Conservation (phyloP, 2,329 filamentous ascomycete genomes). For the Phialophora verrucosa region DNA sequence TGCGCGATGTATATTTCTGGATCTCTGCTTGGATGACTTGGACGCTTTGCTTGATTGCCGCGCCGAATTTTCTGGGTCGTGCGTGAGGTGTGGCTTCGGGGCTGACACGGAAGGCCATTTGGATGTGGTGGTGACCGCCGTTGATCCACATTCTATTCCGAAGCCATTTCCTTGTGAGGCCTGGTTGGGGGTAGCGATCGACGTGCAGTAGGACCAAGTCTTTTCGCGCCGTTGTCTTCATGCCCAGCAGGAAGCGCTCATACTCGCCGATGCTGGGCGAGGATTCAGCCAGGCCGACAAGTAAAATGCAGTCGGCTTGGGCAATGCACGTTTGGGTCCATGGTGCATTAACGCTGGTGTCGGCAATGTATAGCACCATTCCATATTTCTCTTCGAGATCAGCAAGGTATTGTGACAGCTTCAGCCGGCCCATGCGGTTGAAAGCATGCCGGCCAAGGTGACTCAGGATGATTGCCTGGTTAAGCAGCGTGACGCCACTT, state of each 20-base stretch:
- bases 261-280: conserved; percentile 94
- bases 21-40: conserved; percentile 96
- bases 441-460: conserved; percentile 96
- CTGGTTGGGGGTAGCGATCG: conserved; percentile 84
- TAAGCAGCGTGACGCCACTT: conserved; percentile 88
- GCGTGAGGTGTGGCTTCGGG: conserved; percentile 73
- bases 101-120: conserved; percentile 85
- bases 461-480: conserved; percentile 90
- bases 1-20: conserved; percentile 95
- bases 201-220: conserved; percentile 87
- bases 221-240: conserved; percentile 95
- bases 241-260: conserved; percentile 91
- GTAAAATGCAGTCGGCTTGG: conserved; percentile 92
- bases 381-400: conserved; percentile 98
- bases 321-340: conserved; percentile 99
- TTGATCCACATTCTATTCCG: conserved; percentile 97
- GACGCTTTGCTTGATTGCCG: conserved; percentile 86
- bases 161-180: conserved; percentile 86
- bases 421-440: conserved; percentile 95
- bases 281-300: conserved; percentile 88
- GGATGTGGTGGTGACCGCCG: conserved; percentile 94
- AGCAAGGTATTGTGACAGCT: conserved; percentile 92
- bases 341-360: conserved; percentile 94
- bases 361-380: conserved; percentile 91
- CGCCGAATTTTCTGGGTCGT: conserved; percentile 77